Conservation (phyloP, 2,329 filamentous ascomycete species). For the Trichoderma lentiforme region DNA sequence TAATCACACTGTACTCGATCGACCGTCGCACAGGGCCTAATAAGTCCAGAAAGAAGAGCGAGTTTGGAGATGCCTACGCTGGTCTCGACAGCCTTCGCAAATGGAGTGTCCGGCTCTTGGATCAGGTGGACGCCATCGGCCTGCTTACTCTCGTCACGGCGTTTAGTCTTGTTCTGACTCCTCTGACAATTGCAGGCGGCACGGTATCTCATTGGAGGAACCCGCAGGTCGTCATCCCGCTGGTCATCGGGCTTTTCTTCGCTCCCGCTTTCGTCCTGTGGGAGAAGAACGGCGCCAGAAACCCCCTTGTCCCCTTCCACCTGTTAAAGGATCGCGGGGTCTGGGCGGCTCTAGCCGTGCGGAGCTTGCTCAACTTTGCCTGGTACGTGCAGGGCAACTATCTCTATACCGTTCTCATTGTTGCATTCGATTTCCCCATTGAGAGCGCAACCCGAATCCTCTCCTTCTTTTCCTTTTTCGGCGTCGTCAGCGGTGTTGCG, state of each 20-base stretch:
- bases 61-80: not conserved
- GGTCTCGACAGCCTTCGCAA: conserved; percentile 25
- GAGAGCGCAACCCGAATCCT: conserved; percentile 54
- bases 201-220: conserved; percentile 46
- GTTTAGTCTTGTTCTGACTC: conserved; percentile 47
- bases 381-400: conserved; percentile 60
- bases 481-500: conserved; percentile 52
- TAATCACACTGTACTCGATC: conserved; percentile 40
- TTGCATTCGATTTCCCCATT: conserved; percentile 55
- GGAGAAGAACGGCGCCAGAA: conserved; percentile 48
- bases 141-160: conserved; percentile 45
- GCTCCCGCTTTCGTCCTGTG: conserved; percentile 51
- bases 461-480: conserved; percentile 52
- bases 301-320: conserved; percentile 55
- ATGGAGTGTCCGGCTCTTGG: conserved; percentile 46
- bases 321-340: conserved; percentile 58
- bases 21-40: conserved; percentile 25
- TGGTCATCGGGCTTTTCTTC: conserved; percentile 48
- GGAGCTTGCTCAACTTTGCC: conserved; percentile 46
- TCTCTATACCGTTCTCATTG: conserved; percentile 56
- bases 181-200: conserved; percentile 54
- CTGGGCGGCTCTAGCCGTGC: conserved; percentile 58
- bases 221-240: conserved; percentile 48
- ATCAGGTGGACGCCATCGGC: conserved; percentile 52
- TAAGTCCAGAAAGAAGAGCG: not conserved